Evolutionary conservation across 495 filamentous ascomycete genomes (phyloP).

Genomic region (Hyaloscypha finlandica): DNA sequence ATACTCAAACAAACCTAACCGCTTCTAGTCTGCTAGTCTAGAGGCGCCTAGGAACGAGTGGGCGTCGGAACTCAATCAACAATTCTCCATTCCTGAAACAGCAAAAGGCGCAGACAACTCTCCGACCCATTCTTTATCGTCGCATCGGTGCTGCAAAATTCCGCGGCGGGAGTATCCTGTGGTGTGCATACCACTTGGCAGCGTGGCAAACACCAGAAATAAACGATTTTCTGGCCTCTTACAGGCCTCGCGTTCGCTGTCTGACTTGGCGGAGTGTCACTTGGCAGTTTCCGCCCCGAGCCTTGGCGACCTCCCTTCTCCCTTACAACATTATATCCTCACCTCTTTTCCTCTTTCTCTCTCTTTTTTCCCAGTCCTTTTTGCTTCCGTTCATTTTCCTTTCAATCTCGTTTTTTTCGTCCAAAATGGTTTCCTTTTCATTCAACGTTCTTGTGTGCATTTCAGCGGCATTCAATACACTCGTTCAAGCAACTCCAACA

Average conservation of each 20-base stretch:
- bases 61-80: no score
- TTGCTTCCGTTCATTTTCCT: background rate
- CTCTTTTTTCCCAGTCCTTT: background rate
- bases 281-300: constrained; percentile 8
- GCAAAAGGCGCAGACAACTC: no score
- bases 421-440: constrained; percentile 11
- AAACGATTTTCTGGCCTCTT: background rate
- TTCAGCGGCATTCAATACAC: constrained; percentile 6
- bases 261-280: constrained; percentile 25
- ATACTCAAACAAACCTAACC: no score
- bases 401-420: constrained; percentile 3
- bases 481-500: constrained; percentile 9
- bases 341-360: background rate
- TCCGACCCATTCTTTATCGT: no score
- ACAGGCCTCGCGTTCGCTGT: constrained; percentile 12
- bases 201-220: background rate
- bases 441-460: background rate
- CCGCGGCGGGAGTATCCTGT: no score
- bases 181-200: constrained; percentile 4
- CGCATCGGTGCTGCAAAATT: no score
- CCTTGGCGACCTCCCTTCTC: no score
- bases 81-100: no score
- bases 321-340: no score
- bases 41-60: no score
- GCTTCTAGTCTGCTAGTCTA: no score